phyloP scores from a whole-genome alignment of 169 alveolate genomes.

The Eimeria tenella region DNA sequence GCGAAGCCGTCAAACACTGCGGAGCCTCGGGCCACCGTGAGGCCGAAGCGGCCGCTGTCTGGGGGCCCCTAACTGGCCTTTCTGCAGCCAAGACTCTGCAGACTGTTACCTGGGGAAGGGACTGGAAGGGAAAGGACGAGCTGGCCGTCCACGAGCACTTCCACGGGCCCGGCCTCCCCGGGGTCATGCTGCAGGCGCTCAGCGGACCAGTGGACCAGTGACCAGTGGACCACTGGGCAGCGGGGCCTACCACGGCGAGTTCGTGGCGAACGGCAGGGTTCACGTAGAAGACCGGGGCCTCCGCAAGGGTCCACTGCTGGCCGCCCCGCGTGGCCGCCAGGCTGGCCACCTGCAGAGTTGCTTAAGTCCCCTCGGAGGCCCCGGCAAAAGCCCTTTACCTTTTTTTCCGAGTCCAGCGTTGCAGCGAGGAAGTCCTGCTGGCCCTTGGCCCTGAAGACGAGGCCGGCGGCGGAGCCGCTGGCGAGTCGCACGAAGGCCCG shows the following conservation, averaged over 20 bases:
- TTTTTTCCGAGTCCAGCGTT: slow-evolving; percentile 38
- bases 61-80: too few species aligned
- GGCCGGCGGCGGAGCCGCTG: slow-evolving; percentile 63
- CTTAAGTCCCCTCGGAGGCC: background rate
- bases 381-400: background rate
- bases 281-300: slow-evolving; percentile 57
- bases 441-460: slow-evolving; percentile 67
- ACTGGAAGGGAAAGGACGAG: slow-evolving; percentile 24
- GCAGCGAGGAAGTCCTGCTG: slow-evolving; percentile 50
- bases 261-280: slow-evolving; percentile 77
- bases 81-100: too few species aligned
- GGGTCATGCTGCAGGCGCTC: slow-evolving; percentile 53
- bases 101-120: slow-evolving; percentile 46
- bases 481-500: slow-evolving; percentile 63
- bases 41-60: slow-evolving; percentile 75
- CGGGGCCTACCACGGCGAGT: slow-evolving; percentile 64
- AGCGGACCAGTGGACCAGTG: background rate
- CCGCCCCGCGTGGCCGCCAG: slow-evolving; percentile 43
- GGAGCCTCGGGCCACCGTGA: slow-evolving; percentile 39
- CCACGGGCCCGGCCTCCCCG: slow-evolving; percentile 50
- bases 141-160: slow-evolving; percentile 47
- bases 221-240: background rate
- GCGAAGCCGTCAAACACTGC: slow-evolving; percentile 72
- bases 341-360: slow-evolving; percentile 26
- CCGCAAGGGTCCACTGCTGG: background rate